Evolutionary conservation across 345 rosid species (phyloP).

Genomic region (Draba incana): DNA sequence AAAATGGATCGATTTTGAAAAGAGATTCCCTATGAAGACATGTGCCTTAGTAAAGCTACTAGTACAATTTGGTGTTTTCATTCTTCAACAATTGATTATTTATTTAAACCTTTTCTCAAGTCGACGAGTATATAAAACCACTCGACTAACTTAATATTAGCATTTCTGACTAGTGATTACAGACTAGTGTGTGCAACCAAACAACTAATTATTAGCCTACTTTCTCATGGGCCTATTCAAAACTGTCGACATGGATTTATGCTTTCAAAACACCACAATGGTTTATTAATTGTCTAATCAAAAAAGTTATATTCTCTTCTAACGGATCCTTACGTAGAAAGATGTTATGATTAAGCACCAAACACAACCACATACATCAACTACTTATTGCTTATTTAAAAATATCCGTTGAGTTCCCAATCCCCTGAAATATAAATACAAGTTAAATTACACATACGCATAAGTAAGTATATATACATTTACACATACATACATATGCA

Average conservation of each 20-base stretch:
- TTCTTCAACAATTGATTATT: slow-evolving; percentile 5
- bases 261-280: too few relatives aligned
- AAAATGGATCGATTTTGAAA: slow-evolving; percentile 26
- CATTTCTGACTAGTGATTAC: slow-evolving; percentile 24
- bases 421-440: slow-evolving; percentile 8
- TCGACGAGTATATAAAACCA: slow-evolving; percentile 15
- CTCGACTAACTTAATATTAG: slow-evolving; percentile 21
- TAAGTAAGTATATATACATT: neutral
- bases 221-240: too few relatives aligned
- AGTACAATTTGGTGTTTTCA: slow-evolving; percentile 22
- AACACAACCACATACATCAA: neutral
- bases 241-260: too few relatives aligned
- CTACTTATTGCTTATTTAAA: slow-evolving; percentile 1
- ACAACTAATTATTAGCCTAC: too few relatives aligned
- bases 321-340: too few relatives aligned
- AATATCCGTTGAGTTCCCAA: neutral
- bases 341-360: neutral
- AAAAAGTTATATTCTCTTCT: too few relatives aligned
- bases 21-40: slow-evolving; percentile 35
- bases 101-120: slow-evolving; percentile 8
- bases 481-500: slow-evolving; percentile 7
- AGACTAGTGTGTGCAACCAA: slow-evolving; percentile 17
- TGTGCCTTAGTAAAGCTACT: slow-evolving; percentile 27
- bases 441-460: slow-evolving; percentile 17
- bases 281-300: too few relatives aligned